These are phyloP conservation scores for Takashimella koratensis DNA, from an alignment of 1,284 basidiomycete genomes.

Conservation along the genomic window DNA sequence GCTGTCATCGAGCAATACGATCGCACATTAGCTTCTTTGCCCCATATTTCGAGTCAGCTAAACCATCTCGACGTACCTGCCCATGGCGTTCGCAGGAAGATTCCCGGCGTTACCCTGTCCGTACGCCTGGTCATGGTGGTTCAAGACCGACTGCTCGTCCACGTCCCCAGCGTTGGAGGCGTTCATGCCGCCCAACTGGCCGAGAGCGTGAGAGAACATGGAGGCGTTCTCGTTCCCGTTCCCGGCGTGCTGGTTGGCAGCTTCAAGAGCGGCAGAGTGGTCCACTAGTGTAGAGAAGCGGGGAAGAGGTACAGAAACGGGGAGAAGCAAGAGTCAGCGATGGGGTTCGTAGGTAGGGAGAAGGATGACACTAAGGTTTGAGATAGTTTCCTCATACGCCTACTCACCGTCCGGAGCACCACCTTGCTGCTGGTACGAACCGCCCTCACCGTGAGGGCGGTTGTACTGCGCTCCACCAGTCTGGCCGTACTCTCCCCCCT, in stretches of 20 bases:
- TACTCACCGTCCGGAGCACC: constrained; percentile 6
- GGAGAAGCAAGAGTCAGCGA: not conserved
- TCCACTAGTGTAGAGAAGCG: constrained; percentile 28
- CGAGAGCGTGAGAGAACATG: constrained; percentile 31
- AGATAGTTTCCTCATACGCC: not conserved
- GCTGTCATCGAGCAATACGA: constrained; percentile 34
- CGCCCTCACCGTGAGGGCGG: constrained; percentile 33
- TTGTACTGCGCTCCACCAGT: constrained; percentile 40
- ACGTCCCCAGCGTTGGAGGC: constrained; percentile 44
- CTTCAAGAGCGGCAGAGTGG: constrained; percentile 32
- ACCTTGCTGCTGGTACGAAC: constrained; percentile 3
- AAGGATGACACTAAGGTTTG: not conserved
- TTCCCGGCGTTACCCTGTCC: constrained; percentile 54
- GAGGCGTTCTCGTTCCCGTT: constrained; percentile 38
- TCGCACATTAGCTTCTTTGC: not conserved
- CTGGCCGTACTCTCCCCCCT: constrained; percentile 16
- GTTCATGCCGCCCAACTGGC: constrained; percentile 28
- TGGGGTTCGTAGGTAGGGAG: not conserved
- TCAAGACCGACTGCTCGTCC: constrained; percentile 61
- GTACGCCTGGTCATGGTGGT: constrained; percentile 56
- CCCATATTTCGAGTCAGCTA: not conserved
- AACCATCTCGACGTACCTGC: constrained; percentile 36
- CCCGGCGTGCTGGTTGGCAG: constrained; percentile 39
- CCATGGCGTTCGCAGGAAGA: constrained; percentile 60
- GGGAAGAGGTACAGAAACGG: not conserved